phyloP scores from a whole-genome alignment of 2,329 filamentous ascomycete species.

The Colletotrichum endophyticum region DNA sequence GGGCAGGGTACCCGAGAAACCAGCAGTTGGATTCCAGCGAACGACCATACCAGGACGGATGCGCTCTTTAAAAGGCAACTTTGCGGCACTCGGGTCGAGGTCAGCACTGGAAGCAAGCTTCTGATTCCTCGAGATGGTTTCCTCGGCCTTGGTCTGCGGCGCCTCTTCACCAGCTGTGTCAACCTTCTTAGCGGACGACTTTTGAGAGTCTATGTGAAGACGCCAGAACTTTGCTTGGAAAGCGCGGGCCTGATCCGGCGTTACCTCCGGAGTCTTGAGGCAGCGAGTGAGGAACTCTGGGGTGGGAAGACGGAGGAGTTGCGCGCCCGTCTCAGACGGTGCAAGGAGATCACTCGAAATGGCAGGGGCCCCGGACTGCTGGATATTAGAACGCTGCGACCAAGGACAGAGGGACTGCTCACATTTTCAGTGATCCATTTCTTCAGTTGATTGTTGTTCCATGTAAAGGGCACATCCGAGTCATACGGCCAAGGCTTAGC shows the following conservation, averaged over 20 bases:
- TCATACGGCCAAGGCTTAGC: constrained; percentile 26
- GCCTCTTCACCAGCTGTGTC: not conserved
- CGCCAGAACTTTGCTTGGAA: constrained; percentile 48
- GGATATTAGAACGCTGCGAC: not conserved
- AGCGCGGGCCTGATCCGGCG: constrained; percentile 41
- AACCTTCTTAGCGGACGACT: not conserved
- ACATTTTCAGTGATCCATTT: constrained; percentile 47
- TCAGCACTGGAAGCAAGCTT: constrained; percentile 32
- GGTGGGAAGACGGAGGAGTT: constrained; percentile 43
- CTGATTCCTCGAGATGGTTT: not conserved
- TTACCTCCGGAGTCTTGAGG: constrained; percentile 39
- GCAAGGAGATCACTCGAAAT: constrained; percentile 39
- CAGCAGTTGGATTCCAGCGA: constrained; percentile 29
- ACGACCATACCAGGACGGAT: constrained; percentile 48
- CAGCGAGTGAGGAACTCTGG: constrained; percentile 46
- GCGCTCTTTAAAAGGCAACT: constrained; percentile 40
- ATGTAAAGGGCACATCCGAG: constrained; percentile 36
- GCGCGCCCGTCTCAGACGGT: constrained; percentile 42
- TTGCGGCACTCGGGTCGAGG: constrained; percentile 23
- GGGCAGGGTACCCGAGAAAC: constrained; percentile 13
- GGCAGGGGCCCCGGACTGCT: constrained; percentile 42
- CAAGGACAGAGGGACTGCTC: constrained; percentile 20
- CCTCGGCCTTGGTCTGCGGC: not conserved
- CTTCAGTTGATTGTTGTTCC: constrained; percentile 41
- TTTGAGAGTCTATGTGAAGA: constrained; percentile 44